phyloP scores from a whole-genome alignment of 1,284 basidiomycete genomes.

The Papiliotrema flavescens region DNA sequence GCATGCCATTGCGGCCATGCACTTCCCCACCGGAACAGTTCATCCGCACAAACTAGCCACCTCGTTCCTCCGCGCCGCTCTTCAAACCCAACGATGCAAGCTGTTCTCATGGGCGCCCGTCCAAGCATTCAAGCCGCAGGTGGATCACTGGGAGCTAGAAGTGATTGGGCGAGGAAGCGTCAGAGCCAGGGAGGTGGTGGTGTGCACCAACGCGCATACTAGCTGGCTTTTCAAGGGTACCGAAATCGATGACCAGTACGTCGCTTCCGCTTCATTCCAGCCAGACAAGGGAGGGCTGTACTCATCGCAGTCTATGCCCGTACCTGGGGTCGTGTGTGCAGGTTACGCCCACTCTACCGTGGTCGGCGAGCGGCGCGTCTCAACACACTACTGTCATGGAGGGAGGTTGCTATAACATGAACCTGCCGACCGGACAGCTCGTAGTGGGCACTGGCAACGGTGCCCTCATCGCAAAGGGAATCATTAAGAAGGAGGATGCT shows the following conservation, averaged over 20 bases:
- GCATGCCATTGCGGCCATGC: slow-evolving; percentile 8
- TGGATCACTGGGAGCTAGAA: slow-evolving; percentile 11
- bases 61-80: slow-evolving; percentile 13
- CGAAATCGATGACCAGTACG: slow-evolving; percentile 5
- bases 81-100: slow-evolving; percentile 7
- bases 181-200: slow-evolving; percentile 22
- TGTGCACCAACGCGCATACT: slow-evolving; percentile 41
- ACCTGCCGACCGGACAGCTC: neutral
- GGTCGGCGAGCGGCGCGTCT: neutral
- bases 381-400: neutral
- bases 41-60: slow-evolving; percentile 36
- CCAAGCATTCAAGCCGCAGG: neutral
- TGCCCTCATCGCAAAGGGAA: neutral
- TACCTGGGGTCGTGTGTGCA: neutral
- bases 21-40: slow-evolving; percentile 19
- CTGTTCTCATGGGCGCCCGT: slow-evolving; percentile 23
- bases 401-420: neutral
- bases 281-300: neutral
- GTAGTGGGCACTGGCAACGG: neutral
- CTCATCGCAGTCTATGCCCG: neutral
- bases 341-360: neutral
- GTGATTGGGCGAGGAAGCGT: slow-evolving; percentile 21
- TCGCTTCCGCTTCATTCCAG: too few relatives aligned
- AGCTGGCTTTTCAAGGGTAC: slow-evolving; percentile 23
- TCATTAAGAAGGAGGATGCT: neutral